Evolutionary conservation across 345 rosid genomes (phyloP), one percentile per base, ranked within the genome.

Genomic region (Acer negundo): DNA sequence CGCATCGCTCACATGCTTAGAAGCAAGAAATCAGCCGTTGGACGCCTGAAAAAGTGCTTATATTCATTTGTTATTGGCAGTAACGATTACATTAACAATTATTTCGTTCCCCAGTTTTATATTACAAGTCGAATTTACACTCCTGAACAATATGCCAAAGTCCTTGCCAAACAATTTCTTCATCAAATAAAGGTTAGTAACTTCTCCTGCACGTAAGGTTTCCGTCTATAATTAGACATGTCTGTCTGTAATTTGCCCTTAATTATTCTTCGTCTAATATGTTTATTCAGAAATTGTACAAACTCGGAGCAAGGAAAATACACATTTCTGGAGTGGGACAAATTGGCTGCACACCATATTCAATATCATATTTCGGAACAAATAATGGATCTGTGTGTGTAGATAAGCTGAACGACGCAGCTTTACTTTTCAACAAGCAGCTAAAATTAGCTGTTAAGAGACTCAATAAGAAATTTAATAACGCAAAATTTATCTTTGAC

Each of bases 321-420:
- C 81, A 70, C 12, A 22, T 94, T 80, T 58, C 77, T 58, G 91
- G 90, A 49, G n/a, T 90, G 19, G 95, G 91, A 12, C 87, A 83
- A n/a, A 77, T 94, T 8, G 97, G 97, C n/a, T 94, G 98, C 84
- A 92, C 87, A 62, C 98, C 95, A 1, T 85, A 83, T 46, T 86
- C 87, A 24, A 59, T 86, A 1, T 64, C 85, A 0, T 53, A 67
- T 20, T 69, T 83, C 10, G 88, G 85, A 44, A 84, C 76, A 0
- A 82, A 86, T 3, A 82, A 85, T 4, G 77, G 77, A 9, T 70
- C 70, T n/a, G 10, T 85, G 23, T 90, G 97, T 62, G 85, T 82
- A 0, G 79, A 78, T 2, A 63, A 79, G 67, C 83, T 92, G 58
- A 94, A 88, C 75, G 64, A 67, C 20, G 92, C 94, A 0, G 83